These are phyloP conservation scores for Zygosaccharomyces sapae DNA, from an alignment of 1,139 yeast genomes.

Conservation along the genomic window DNA sequence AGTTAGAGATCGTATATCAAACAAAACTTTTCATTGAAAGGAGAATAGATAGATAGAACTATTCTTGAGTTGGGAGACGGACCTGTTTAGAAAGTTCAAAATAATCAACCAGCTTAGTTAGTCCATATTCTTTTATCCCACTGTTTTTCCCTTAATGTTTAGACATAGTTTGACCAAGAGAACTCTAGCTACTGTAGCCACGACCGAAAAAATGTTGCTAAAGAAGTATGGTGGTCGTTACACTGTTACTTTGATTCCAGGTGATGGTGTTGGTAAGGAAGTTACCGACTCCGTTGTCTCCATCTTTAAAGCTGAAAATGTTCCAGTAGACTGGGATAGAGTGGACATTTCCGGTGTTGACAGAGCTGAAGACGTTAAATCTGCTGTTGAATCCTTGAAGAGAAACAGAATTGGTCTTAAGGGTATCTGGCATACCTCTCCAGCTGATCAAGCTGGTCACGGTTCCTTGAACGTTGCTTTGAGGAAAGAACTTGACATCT, in stretches of 20 bases:
- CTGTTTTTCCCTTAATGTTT: constrained; percentile 18
- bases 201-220: constrained; percentile 66
- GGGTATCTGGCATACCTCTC: constrained; percentile 92
- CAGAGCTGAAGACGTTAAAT: constrained; percentile 60
- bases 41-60: background rate
- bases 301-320: constrained; percentile 73
- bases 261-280: constrained; percentile 96
- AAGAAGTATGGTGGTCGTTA: constrained; percentile 93
- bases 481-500: constrained; percentile 92
- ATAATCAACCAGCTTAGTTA: background rate
- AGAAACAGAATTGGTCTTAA: constrained; percentile 96
- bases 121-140: background rate
- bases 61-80: constrained; percentile 1
- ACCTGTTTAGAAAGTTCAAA: background rate
- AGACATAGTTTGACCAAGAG: constrained; percentile 31
- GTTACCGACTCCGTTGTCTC: constrained; percentile 90
- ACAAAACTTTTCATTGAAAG: background rate
- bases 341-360: constrained; percentile 82
- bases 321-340: constrained; percentile 94
- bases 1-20: background rate
- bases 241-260: constrained; percentile 88
- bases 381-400: constrained; percentile 87
- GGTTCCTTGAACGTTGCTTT: constrained; percentile 92
- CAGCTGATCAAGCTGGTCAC: constrained; percentile 63
- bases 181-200: constrained; percentile 37